A percentile compares a stretch with the other conserved stretches of the same genome.
Evolutionary conservation across 2,329 filamentous ascomycete genomes (phyloP).

Genomic region (Ustulina deusta): DNA sequence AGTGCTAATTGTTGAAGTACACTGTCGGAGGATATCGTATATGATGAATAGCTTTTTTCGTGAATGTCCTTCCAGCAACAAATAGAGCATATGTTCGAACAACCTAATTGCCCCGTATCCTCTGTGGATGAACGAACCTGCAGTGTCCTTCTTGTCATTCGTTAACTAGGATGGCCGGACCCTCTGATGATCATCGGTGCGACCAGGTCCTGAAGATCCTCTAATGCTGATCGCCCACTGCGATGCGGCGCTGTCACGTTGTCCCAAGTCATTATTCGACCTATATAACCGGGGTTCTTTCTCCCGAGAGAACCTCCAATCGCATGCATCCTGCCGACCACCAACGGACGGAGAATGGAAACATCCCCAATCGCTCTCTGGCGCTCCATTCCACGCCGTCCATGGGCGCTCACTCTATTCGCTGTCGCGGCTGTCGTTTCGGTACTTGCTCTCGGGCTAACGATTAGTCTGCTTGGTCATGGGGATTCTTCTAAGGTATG

Average conservation of each 20-base stretch:
- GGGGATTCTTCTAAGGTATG: not conserved
- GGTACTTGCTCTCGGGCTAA: slow-evolving; percentile 2
- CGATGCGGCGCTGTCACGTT: not conserved
- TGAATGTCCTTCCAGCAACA: slow-evolving; percentile 32
- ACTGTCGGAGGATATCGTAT: slow-evolving; percentile 35
- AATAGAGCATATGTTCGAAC: slow-evolving; percentile 30
- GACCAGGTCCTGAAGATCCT: not conserved
- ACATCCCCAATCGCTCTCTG: not conserved
- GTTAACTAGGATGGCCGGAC: not conserved
- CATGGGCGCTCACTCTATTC: not conserved
- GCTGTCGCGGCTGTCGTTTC: not conserved
- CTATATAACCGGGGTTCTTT: not conserved
- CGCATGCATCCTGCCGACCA: not conserved
- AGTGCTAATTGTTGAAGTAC: slow-evolving; percentile 27
- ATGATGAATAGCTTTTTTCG: slow-evolving; percentile 37
- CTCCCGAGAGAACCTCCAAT: not conserved
- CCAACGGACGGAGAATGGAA: slow-evolving; percentile 21
- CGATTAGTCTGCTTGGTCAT: slow-evolving; percentile 10
- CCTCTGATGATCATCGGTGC: slow-evolving; percentile 18
- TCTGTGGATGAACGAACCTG: not conserved
- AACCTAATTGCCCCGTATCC: not conserved
- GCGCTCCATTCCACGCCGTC: not conserved
- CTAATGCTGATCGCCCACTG: not conserved
- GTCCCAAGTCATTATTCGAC: not conserved
- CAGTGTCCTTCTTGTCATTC: not conserved